Evolutionary conservation across 1,284 basidiomycete genomes (phyloP).

Genomic region (Moesziomyces parantarcticus): DNA sequence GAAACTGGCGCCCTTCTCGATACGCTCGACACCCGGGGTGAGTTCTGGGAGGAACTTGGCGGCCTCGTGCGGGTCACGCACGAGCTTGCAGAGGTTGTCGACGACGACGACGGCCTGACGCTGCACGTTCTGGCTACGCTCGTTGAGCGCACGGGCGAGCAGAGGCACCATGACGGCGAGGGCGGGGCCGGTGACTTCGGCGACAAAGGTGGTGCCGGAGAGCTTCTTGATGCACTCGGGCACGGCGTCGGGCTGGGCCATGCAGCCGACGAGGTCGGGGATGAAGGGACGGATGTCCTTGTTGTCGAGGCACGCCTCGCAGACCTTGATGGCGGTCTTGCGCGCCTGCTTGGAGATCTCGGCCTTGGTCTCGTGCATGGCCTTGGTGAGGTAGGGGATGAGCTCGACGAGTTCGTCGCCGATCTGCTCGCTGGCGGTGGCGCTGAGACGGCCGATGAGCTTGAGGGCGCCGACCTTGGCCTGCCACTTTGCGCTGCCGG

Average conservation of each 20-base stretch:
- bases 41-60: conserved; percentile 88
- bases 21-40: conserved; percentile 90
- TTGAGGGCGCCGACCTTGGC: conserved; percentile 94
- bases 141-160: conserved; percentile 89
- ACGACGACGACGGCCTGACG: conserved; percentile 85
- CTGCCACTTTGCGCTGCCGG: conserved; percentile 84
- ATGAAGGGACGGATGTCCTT: conserved; percentile 92
- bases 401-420: conserved; percentile 84
- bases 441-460: conserved; percentile 74
- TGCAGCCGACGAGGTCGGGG: conserved; percentile 82
- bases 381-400: conserved; percentile 85
- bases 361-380: conserved; percentile 97
- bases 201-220: conserved; percentile 93
- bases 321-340: conserved; percentile 93
- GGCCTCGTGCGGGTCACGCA: conserved; percentile 89
- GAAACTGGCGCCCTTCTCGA: conserved; percentile 91
- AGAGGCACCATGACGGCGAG: conserved; percentile 95
- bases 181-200: conserved; percentile 94
- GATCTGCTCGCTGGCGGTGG: conserved; percentile 80
- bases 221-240: conserved; percentile 94
- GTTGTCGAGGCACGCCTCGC: conserved; percentile 88
- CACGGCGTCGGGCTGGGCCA: conserved; percentile 85
- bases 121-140: conserved; percentile 82
- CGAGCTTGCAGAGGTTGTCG: conserved; percentile 97
- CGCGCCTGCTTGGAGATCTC: conserved; percentile 89